Percentiles rank a stretch among this genome's conserved stretches.
These are phyloP conservation scores for Binderoboletus segoi DNA, from an alignment of 1,284 basidiomycete genomes.

Conservation along the genomic window DNA sequence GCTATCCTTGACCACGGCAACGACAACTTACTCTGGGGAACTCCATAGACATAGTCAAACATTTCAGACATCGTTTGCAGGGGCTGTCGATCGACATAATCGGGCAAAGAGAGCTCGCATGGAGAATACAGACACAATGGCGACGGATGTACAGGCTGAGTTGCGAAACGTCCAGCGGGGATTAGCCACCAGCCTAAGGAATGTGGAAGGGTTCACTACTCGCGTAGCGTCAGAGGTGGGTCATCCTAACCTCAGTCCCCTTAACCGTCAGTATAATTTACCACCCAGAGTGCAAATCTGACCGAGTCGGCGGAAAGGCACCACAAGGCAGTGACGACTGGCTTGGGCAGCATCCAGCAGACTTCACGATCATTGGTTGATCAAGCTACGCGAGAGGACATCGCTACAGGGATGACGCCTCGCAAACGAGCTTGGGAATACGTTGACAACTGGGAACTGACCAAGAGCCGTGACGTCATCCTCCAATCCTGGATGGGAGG, in stretches of 20 bases:
- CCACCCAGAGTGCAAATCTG: constrained; percentile 43
- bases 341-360: constrained; percentile 52
- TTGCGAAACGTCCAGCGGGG: constrained; percentile 52
- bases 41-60: constrained; percentile 52
- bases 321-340: constrained; percentile 40
- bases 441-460: constrained; percentile 68
- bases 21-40: constrained; percentile 54
- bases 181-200: constrained; percentile 52
- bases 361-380: constrained; percentile 55
- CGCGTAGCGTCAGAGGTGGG: constrained; percentile 54
- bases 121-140: constrained; percentile 56
- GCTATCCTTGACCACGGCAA: constrained; percentile 46
- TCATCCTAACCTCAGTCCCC: constrained; percentile 1
- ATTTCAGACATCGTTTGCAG: constrained; percentile 46
- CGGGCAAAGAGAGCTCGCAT: constrained; percentile 68
- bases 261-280: constrained; percentile 1
- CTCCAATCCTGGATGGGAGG: constrained; percentile 52
- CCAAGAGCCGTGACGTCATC: constrained; percentile 58
- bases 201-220: constrained; percentile 49
- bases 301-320: constrained; percentile 44
- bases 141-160: constrained; percentile 52
- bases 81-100: constrained; percentile 59
- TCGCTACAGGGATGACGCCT: constrained; percentile 69
- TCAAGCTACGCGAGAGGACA: constrained; percentile 62
- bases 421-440: constrained; percentile 71